Evolutionary conservation across 345 rosid genomes (phyloP), one percentile per base, ranked within the genome.

Genomic region (Citrus sp.): DNA sequence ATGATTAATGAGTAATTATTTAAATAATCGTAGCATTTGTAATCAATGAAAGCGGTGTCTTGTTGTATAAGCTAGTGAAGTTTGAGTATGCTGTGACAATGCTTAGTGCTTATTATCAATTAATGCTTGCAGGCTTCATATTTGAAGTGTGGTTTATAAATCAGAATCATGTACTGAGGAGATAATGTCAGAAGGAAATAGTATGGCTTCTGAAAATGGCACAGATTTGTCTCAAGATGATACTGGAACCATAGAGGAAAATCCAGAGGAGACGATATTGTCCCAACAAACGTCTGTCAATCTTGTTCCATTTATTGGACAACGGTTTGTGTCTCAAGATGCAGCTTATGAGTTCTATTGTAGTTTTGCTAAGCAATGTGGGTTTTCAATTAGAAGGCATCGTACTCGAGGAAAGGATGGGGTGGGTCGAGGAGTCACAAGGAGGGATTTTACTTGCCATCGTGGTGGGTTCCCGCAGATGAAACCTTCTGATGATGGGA

Each of bases 301-400:
- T 78, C 91, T 85, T 32, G 83, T 90, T 54, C 93, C 91, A 1
- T 88, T 86, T 63, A 82, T 88, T 54, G 90, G 91, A 77, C 93
- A 88, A 78, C 82, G 91, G 70, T 90, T 90, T 70, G 82, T 90
- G 22, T 90, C 91, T 4, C 93, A 88, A 73, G 93, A 90, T 81
- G 89, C 93, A 56, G 93, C 89, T 7, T 88, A 88, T 37, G 93
- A 90, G 54, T 90, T 90, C 61, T 87, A 89, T 79, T 87, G 92
- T 83, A 86, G 90, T 67, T 89, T 89, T 78, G 89, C 87, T 46
- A 90, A 85, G 85, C 93, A 88, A 78, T 85, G 86, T 83, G 93
- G 93, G 28, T 88, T 87, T 80, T 88, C 93, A 4, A 88, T 90
- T 67, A 86, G 93, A 69, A 82, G 90, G 30, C 93, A 90, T 67